phyloP scores from a whole-genome alignment of 2,329 filamentous ascomycete genomes.

The Podosphaera fusca region DNA sequence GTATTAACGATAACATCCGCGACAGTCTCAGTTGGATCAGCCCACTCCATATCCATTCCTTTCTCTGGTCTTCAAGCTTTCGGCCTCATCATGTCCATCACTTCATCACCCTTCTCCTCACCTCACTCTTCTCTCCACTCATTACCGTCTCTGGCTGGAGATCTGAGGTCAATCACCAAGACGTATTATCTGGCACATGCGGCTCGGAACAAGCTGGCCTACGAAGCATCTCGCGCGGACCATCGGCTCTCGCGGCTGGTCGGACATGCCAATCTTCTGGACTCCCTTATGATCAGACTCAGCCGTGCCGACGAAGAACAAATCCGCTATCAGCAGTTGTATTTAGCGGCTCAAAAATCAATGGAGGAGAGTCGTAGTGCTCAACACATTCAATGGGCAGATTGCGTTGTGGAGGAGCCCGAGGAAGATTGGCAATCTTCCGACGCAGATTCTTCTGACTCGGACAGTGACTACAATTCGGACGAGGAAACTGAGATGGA shows the following conservation, averaged over 20 bases:
- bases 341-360: conserved; percentile 37
- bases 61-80: background rate
- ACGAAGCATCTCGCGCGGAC: conserved; percentile 70
- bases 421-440: conserved; percentile 49
- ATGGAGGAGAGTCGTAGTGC: conserved; percentile 23
- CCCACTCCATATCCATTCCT: background rate
- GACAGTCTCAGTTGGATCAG: background rate
- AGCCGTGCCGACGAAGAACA: conserved; percentile 80
- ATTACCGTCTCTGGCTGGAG: background rate
- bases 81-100: background rate
- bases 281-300: conserved; percentile 77
- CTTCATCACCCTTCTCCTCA: background rate
- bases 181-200: conserved; percentile 97
- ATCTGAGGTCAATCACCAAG: conserved; percentile 45
- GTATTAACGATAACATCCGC: background rate
- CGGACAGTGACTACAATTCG: conserved; percentile 26
- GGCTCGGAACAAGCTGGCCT: conserved; percentile 84
- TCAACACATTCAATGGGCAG: conserved; percentile 70
- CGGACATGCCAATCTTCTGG: conserved; percentile 93
- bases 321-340: conserved; percentile 94
- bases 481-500: conserved; percentile 31
- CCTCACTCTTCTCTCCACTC: background rate
- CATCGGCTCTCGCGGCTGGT: conserved; percentile 91
- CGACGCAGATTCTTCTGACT: conserved; percentile 29
- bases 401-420: conserved; percentile 48